These are phyloP conservation scores for Cladorrhinum sp. DNA, from an alignment of 2,329 filamentous ascomycete species.

Conservation along the genomic window DNA sequence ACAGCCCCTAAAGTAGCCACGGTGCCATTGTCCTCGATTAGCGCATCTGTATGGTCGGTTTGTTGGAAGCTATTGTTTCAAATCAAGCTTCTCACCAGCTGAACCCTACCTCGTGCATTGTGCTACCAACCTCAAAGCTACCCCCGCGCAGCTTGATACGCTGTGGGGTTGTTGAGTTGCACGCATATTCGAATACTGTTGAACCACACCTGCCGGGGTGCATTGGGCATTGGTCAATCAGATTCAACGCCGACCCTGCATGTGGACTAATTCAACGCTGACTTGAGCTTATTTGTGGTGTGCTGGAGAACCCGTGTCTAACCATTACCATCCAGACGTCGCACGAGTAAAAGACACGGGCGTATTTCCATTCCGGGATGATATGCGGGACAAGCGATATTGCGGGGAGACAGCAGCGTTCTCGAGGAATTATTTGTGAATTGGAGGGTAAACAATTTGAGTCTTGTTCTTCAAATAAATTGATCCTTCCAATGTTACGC, in stretches of 20 bases:
- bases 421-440: not conserved
- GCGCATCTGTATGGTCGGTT: not conserved
- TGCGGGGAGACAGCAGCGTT: not conserved
- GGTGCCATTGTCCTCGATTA: not conserved
- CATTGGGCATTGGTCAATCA: not conserved
- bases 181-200: not conserved
- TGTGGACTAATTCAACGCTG: not conserved
- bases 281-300: slow-evolving; percentile 2
- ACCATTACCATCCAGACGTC: too few species aligned
- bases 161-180: not conserved
- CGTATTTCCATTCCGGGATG: not conserved
- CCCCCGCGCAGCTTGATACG: not conserved
- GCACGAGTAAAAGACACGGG: not conserved
- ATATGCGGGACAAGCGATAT: not conserved
- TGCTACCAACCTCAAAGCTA: not conserved
- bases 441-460: too few species aligned
- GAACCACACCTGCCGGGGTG: not conserved
- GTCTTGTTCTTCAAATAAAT: not conserved
- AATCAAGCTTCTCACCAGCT: slow-evolving; percentile 4
- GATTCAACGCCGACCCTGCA: not conserved
- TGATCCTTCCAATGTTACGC: not conserved
- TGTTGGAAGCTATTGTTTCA: slow-evolving; percentile 4
- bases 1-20: not conserved
- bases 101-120: not conserved
- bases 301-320: not conserved